Evolutionary conservation across 2,329 filamentous ascomycete species (phyloP).

Genomic region (Hymenoscyphus infarciens): DNA sequence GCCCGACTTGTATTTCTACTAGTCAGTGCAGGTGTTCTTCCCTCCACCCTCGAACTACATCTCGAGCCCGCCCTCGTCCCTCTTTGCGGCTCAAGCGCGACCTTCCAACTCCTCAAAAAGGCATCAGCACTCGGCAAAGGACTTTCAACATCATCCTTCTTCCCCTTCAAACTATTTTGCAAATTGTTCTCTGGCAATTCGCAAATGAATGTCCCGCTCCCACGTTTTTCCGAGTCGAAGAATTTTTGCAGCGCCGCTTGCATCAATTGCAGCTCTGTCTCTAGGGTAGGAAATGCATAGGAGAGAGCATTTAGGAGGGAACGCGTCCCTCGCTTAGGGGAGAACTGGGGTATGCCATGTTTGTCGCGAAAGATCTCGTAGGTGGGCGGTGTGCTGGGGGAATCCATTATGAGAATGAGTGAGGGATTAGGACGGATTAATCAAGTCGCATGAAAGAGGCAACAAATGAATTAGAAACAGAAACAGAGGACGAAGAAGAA

Average conservation of each 20-base stretch:
- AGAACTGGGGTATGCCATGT: slow-evolving; percentile 25
- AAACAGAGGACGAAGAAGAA: neutral
- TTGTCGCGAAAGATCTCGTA: slow-evolving; percentile 23
- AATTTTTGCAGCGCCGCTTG: slow-evolving; percentile 23
- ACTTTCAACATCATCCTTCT: slow-evolving; percentile 13
- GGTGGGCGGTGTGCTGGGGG: slow-evolving; percentile 13
- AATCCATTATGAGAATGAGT: slow-evolving; percentile 1
- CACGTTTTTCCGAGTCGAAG: slow-evolving; percentile 19
- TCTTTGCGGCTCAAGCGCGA: slow-evolving; percentile 5
- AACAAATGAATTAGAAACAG: neutral
- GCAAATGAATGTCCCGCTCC: slow-evolving; percentile 18
- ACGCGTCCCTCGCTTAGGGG: slow-evolving; percentile 22
- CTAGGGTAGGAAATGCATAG: slow-evolving; percentile 20
- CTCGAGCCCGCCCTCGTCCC: neutral
- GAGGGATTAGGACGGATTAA: neutral
- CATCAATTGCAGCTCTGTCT: slow-evolving; percentile 24
- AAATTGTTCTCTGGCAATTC: slow-evolving; percentile 22
- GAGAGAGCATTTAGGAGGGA: slow-evolving; percentile 23
- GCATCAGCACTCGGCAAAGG: slow-evolving; percentile 11
- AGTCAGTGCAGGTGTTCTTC: neutral
- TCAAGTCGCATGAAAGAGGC: neutral
- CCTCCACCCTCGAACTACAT: slow-evolving; percentile 10
- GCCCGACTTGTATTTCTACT: slow-evolving; percentile 10
- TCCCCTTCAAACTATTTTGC: slow-evolving; percentile 19
- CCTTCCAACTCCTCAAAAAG: slow-evolving; percentile 19